phyloP scores from a whole-genome alignment of 2,329 filamentous ascomycete species.

The Xylariaceae sp. region DNA sequence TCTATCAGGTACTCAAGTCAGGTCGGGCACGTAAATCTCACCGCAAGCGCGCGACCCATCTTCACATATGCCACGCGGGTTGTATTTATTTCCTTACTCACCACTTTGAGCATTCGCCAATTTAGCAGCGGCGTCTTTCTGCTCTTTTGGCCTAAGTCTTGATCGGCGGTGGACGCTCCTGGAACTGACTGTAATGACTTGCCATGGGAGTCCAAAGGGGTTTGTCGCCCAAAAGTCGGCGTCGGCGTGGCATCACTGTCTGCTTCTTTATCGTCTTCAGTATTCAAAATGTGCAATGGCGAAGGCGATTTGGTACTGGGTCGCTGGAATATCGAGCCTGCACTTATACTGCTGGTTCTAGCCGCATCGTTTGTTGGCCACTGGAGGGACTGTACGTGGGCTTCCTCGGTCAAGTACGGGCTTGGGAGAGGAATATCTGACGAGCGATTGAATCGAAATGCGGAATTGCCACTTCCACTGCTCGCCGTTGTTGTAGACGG shows the following conservation, averaged over 20 bases:
- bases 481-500: slow-evolving; percentile 6
- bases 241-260: neutral
- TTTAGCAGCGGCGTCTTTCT: slow-evolving; percentile 9
- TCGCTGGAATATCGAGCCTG: slow-evolving; percentile 3
- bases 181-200: too few relatives aligned
- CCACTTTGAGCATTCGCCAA: slow-evolving; percentile 12
- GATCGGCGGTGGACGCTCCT: too few relatives aligned
- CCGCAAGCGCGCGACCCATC: too few relatives aligned
- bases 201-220: neutral
- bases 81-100: too few relatives aligned
- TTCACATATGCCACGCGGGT: too few relatives aligned
- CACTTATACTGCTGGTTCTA: slow-evolving; percentile 10
- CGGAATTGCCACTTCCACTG: slow-evolving; percentile 10
- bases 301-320: slow-evolving; percentile 1
- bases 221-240: too few relatives aligned
- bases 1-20: slow-evolving; percentile 5
- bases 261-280: slow-evolving; percentile 2
- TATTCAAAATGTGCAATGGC: slow-evolving; percentile 10
- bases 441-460: slow-evolving; percentile 6
- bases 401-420: slow-evolving; percentile 22
- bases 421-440: slow-evolving; percentile 15
- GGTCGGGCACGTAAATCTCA: neutral
- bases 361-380: slow-evolving; percentile 16
- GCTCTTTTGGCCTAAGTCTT: too few relatives aligned
- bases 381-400: slow-evolving; percentile 20